Evolutionary conservation across 2,329 filamentous ascomycete genomes (phyloP).

Genomic region (Colletotrichum sojae): DNA sequence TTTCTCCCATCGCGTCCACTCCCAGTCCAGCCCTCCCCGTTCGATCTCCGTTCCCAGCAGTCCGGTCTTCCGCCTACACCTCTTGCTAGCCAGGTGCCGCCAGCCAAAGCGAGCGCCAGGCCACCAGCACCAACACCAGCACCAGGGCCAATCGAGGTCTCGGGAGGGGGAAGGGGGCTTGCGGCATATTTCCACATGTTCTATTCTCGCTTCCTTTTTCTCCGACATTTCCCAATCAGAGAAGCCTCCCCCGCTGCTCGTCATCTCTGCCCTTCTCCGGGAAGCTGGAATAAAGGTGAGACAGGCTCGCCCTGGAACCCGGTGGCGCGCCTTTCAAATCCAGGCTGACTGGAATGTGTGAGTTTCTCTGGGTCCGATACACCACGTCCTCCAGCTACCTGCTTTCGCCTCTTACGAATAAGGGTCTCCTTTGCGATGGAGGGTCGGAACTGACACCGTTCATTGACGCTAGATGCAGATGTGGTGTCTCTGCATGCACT

Average conservation of each 20-base stretch:
- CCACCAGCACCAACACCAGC: not conserved
- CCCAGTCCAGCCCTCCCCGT: not conserved
- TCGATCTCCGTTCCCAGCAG: constrained; percentile 17
- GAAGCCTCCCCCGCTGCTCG: constrained; percentile 35
- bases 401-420: not conserved
- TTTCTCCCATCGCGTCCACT: not conserved
- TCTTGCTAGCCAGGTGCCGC: constrained; percentile 3
- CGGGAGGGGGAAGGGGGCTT: constrained; percentile 7
- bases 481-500: no score
- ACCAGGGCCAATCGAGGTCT: constrained; percentile 4
- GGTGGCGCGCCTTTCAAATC: constrained; percentile 2
- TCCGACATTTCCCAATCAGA: constrained; percentile 35
- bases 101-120: no score
- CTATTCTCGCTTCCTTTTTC: constrained; percentile 37
- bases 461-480: no score
- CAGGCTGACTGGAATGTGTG: constrained; percentile 21
- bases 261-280: constrained; percentile 30
- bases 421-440: constrained; percentile 25
- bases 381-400: not conserved
- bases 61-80: constrained; percentile 16
- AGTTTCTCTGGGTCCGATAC: constrained; percentile 15
- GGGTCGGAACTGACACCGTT: constrained; percentile 10
- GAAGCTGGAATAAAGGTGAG: constrained; percentile 38
- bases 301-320: constrained; percentile 19
- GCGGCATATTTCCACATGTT: constrained; percentile 39